Evolutionary conservation across 2,329 filamentous ascomycete genomes (phyloP), one percentile per base, ranked within the genome.

Genomic region (Coniochaeta pulveracea): DNA sequence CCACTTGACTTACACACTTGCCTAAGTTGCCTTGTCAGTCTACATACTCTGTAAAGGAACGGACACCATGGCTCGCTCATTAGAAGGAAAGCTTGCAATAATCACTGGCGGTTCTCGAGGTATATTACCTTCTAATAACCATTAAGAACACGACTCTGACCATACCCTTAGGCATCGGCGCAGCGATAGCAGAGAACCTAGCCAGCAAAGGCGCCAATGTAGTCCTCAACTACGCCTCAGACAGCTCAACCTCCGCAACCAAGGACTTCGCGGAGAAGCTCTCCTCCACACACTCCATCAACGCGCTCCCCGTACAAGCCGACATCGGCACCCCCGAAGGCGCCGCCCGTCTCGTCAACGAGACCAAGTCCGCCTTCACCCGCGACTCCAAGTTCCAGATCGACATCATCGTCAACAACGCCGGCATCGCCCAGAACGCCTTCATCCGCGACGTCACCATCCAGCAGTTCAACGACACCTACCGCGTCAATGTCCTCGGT

Each of bases 391-490:
- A 33, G 6, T 72, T 85, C 51, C 73, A 79, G 47, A 69, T 93
- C 48, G 84, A 93, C 57, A 84, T 93, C 40, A 63, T 93, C 34
- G 63, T 93, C 63, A 93, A 93, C 69, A 93, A 93, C 54, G 85
- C 86, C 19, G 86, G 84, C 34, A 61, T 77, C 6, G 63, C 72
- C 19, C 60, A 71, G 24, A 89, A 91, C 57, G 71, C 78, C 44
- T 52, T 61, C 17, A 58, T 82, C 16, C 67, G 72, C 33, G 70
- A 81, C 18, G 71, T 85, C 40, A 70, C 68, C 4, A 50, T 65
- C 5, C 64, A 66, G 10, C 71, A 86, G 47, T 93, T 88, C 58
- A 66, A 76, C 26, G 61, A 68, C 44, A 76, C 80, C 36, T 93
- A 85, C 61, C 70, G 72, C 36, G 69, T 91, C 57, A 93, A 93